These are phyloP conservation scores for Colletotrichum sp. DNA, from an alignment of 2,329 filamentous ascomycete species.

Conservation along the genomic window DNA sequence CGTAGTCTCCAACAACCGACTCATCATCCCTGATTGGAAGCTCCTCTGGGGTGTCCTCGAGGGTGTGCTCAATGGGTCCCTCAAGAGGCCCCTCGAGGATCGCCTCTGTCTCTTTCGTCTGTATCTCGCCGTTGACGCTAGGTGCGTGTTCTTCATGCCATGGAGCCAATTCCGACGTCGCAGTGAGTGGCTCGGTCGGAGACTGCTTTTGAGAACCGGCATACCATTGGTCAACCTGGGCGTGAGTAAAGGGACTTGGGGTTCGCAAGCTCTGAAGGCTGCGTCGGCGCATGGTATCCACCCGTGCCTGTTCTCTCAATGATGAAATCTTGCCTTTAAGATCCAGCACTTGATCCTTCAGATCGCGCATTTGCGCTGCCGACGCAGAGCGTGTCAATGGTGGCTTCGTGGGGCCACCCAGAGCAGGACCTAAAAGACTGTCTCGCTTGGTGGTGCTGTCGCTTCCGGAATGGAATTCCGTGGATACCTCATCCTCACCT, in stretches of 20 bases:
- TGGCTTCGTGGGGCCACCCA: constrained; percentile 46
- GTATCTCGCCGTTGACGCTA: constrained; percentile 29
- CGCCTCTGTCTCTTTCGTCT: constrained; percentile 9
- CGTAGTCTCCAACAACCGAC: constrained; percentile 27
- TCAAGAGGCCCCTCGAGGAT: background rate
- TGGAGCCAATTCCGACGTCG: constrained; percentile 22
- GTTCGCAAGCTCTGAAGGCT: constrained; percentile 79
- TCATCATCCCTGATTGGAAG: background rate
- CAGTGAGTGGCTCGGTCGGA: constrained; percentile 21
- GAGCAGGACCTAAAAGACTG: constrained; percentile 49
- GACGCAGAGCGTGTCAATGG: constrained; percentile 69
- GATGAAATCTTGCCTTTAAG: constrained; percentile 85
- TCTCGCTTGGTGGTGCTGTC: constrained; percentile 38
- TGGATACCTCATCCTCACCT: constrained; percentile 54
- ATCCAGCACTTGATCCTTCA: constrained; percentile 86
- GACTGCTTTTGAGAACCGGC: constrained; percentile 33
- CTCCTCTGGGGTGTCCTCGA: background rate
- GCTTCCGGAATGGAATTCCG: constrained; percentile 30
- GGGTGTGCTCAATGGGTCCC: background rate
- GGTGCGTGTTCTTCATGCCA: constrained; percentile 36
- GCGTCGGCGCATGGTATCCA: constrained; percentile 77
- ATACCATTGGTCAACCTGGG: constrained; percentile 61
- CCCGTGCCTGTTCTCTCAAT: constrained; percentile 77
- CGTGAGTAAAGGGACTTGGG: constrained; percentile 79
- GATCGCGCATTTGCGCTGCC: constrained; percentile 71